Conservation (phyloP, 768 basidiomycete genomes). For the Macrocybe gigantea region DNA sequence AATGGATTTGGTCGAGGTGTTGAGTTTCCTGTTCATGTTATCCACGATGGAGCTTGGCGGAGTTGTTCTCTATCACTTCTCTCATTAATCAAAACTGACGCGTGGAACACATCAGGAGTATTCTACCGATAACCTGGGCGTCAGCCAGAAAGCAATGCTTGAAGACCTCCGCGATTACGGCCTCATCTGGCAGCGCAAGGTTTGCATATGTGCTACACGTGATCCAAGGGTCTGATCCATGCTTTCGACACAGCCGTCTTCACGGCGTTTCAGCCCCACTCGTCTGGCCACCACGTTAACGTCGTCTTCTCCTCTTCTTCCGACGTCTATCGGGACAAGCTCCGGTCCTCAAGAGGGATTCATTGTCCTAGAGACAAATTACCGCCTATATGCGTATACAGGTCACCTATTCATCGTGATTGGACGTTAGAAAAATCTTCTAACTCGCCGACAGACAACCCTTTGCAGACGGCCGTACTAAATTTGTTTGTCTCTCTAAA, state of each 20-base stretch:
- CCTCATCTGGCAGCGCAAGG: conserved; percentile 82
- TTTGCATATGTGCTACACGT: conserved; percentile 26
- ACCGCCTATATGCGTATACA: conserved; percentile 96
- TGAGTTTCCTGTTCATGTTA: conserved; percentile 94
- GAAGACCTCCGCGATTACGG: conserved; percentile 94
- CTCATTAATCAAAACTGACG: conserved; percentile 3
- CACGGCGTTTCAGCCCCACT: conserved; percentile 87
- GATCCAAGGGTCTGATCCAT: conserved; percentile 16
- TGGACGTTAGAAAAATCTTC: conserved; percentile 13
- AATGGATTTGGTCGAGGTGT: conserved; percentile 90
- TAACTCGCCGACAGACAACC: conserved; percentile 61
- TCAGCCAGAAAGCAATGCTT: conserved; percentile 80
- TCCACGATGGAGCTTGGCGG: conserved; percentile 93
- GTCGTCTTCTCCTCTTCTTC: conserved; percentile 79
- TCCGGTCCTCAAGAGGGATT: conserved; percentile 76
- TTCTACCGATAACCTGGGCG: conserved; percentile 72
- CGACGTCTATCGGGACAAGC: conserved; percentile 51
- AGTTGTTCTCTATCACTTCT: conserved; percentile 36
- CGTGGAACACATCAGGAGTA: conserved; percentile 59
- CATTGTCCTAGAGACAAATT: conserved; percentile 96
- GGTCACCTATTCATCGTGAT: conserved; percentile 37
- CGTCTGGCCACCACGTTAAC: conserved; percentile 92
- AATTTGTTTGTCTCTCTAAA: conserved; percentile 91
- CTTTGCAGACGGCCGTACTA: conserved; percentile 91
- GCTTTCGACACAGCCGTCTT: conserved; percentile 43